Evolutionary conservation across 75 land plant genomes (phyloP).

Genomic region (Pinus taeda): DNA sequence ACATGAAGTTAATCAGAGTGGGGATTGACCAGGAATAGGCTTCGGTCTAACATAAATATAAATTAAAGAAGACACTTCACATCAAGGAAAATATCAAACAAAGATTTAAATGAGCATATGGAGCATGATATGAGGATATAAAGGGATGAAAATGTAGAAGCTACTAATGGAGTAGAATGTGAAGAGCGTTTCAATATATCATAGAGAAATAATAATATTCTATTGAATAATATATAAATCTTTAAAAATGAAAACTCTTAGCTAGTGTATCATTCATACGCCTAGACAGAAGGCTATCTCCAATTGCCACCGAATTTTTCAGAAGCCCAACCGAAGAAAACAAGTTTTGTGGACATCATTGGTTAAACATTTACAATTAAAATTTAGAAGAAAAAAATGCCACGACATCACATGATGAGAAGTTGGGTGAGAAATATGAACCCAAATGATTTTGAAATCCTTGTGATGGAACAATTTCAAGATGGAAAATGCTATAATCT

Average conservation of each 20-base stretch:
- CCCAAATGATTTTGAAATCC: background rate
- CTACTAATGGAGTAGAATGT: constrained; percentile 24
- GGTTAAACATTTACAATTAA: background rate
- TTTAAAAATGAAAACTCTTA: background rate
- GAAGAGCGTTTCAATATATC: too few species aligned
- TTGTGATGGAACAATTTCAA: background rate
- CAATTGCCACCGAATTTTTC: too few species aligned
- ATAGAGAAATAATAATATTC: too few species aligned
- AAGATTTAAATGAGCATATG: constrained; percentile 21
- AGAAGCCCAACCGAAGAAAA: background rate
- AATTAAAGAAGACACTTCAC: background rate
- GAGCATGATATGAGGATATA: constrained; percentile 58
- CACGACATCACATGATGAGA: background rate
- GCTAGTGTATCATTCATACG: background rate
- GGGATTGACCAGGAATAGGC: constrained; percentile 9
- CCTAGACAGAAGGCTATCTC: background rate
- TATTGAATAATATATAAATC: too few species aligned
- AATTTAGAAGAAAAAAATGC: background rate
- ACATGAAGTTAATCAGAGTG: constrained; percentile 11
- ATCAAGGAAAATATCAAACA: constrained; percentile 16
- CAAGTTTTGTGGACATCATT: background rate
- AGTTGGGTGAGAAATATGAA: background rate
- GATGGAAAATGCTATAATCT: background rate
- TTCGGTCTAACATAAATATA: constrained; percentile 16
- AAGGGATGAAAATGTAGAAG: constrained; percentile 25